A percentile compares a stretch with the other conserved stretches of the same genome.
phyloP scores from a whole-genome alignment of 1,284 basidiomycete genomes.

The Trichosporon coremiiforme region DNA sequence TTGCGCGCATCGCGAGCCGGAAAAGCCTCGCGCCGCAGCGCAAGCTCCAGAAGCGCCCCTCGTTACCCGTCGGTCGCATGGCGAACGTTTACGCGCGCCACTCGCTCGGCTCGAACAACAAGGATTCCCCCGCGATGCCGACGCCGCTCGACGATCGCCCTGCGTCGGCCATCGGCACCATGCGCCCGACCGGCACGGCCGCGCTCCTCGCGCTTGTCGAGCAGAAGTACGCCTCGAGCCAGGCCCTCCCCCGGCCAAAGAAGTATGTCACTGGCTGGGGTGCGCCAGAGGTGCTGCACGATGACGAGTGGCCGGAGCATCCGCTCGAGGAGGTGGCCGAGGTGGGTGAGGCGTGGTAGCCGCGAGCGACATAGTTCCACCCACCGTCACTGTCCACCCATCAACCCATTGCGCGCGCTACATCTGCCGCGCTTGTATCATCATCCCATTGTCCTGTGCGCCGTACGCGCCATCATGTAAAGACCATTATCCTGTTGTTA shows the following conservation, averaged over 20 bases:
- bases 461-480: neutral
- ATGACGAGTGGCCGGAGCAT: conserved; percentile 35
- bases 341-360: conserved; percentile 20
- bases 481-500: neutral
- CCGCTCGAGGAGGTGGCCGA: conserved; percentile 23
- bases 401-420: neutral
- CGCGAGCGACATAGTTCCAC: neutral
- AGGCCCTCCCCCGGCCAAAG: conserved; percentile 30
- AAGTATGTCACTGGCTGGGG: conserved; percentile 46
- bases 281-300: conserved; percentile 43
- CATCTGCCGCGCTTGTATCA: neutral
- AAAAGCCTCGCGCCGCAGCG: conserved; percentile 24
- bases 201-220: conserved; percentile 32
- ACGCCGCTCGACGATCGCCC: conserved; percentile 23
- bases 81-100: conserved; percentile 4
- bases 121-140: conserved; percentile 18
- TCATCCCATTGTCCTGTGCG: neutral
- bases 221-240: conserved; percentile 31
- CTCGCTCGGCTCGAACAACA: neutral
- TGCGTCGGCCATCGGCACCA: conserved; percentile 23
- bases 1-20: conserved; percentile 33
- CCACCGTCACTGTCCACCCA: too few relatives aligned
- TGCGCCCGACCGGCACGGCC: conserved; percentile 24
- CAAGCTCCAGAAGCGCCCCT: conserved; percentile 26
- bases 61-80: conserved; percentile 22